Evolutionary conservation across 176 grass and related monocot species (phyloP), one percentile per base, ranked within the genome.

Genomic region (Thalia dealbata): DNA sequence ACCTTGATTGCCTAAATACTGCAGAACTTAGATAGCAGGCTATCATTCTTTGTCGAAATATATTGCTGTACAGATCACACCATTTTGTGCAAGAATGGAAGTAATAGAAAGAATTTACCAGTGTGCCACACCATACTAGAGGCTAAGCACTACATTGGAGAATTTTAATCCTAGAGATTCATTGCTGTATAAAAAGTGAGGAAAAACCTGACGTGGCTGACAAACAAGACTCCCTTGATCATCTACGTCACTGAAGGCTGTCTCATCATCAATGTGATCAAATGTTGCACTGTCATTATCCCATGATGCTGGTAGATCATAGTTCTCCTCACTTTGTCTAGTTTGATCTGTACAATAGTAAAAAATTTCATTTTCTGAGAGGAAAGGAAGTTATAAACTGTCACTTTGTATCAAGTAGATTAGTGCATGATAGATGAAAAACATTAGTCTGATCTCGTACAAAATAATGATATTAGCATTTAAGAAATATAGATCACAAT

Each of bases 161-260:
- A 3, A 52, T 18, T 29, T 27, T 51, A 6, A 51, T 38, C n/a
- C 44, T 22, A 24, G 11, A 6, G 3, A 50, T 25, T 13, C 12
- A 24, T 6, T 26, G 38, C 11, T n/a, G 10, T 50, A 72, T 19
- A 23, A 69, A 25, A 67, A 2, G 26, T 72, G 45, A 78, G 30
- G 21, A 52, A 60, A 62, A 70, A 97, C 93, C 87, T 97, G 89
- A 71, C 93, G 91, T 26, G 89, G 93, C 77, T 91, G 86, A 78
- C 75, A 32, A 59, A 92, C 80, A 73, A 97, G 87, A 76, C 73
- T 86, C 27, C 86, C 87, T 74, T 79, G 71, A 30, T 91, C 89
- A 67, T 84, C 85, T 73, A 73, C 65, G 75, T 79, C 84, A 69
- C 78, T 85, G 80, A 41, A 77, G 19, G 64, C 69, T 81, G 84